phyloP scores from a whole-genome alignment of 805 yeast genomes.

The Priceomyces fermenticarens region DNA sequence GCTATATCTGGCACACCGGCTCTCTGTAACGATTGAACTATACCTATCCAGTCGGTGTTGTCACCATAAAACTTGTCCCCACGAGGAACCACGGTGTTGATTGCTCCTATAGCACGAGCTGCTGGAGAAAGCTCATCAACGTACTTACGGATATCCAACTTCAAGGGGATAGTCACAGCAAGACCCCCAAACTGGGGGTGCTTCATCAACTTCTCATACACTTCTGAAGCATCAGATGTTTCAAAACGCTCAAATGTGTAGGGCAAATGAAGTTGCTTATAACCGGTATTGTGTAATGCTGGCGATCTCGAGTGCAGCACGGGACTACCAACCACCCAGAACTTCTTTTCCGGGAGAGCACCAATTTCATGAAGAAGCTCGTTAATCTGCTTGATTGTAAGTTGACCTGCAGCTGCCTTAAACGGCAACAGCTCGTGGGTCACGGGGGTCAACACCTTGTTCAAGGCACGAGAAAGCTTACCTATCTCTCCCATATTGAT shows the following conservation, averaged over 20 bases:
- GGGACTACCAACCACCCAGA: conserved; percentile 79
- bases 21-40: conserved; percentile 60
- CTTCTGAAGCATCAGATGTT: conserved; percentile 58
- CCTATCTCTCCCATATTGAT: conserved; percentile 80
- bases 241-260: conserved; percentile 66
- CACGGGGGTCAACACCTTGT: conserved; percentile 77
- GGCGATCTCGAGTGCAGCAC: conserved; percentile 89
- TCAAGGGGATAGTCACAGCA: conserved; percentile 92
- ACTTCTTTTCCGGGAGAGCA: conserved; percentile 53
- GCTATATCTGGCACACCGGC: conserved; percentile 55
- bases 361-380: conserved; percentile 57
- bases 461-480: conserved; percentile 74
- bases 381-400: conserved; percentile 66
- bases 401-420: conserved; percentile 79
- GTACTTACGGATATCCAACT: conserved; percentile 70
- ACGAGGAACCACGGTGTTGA: conserved; percentile 69
- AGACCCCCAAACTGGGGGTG: conserved; percentile 78
- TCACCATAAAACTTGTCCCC: conserved; percentile 63
- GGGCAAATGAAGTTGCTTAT: conserved; percentile 72
- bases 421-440: conserved; percentile 67
- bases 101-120: conserved; percentile 86
- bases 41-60: conserved; percentile 96
- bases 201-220: conserved; percentile 48
- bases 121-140: conserved; percentile 68
- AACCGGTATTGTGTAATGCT: conserved; percentile 76